A percentile compares a stretch with the other conserved stretches of the same genome.
phyloP scores from a whole-genome alignment of 2,329 filamentous ascomycete species.

The Fusarium illudens region DNA sequence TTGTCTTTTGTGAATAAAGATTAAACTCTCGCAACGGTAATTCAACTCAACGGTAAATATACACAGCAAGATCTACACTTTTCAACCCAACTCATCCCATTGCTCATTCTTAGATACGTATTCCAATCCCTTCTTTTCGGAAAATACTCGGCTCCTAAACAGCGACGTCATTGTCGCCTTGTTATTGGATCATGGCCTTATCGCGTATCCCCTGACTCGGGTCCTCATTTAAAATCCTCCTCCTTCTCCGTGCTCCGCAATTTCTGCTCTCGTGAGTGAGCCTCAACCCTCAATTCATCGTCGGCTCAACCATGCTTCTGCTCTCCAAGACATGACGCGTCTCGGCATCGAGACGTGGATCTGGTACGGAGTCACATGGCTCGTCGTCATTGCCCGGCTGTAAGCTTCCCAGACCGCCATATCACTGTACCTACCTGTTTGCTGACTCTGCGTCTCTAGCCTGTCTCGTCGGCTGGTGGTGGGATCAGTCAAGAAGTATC shows the following conservation, averaged over 20 bases:
- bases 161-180: background rate
- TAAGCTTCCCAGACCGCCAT: background rate
- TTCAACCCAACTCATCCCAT: background rate
- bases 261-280: background rate
- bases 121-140: background rate
- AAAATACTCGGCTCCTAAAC: background rate
- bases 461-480: slow-evolving; percentile 3
- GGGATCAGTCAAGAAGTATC: background rate
- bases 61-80: background rate
- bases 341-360: slow-evolving; percentile 1
- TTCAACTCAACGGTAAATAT: background rate
- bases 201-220: background rate
- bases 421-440: background rate
- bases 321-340: background rate
- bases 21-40: background rate
- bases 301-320: background rate
- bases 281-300: background rate
- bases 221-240: background rate
- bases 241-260: background rate
- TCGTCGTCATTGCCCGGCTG: background rate
- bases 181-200: background rate
- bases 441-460: background rate
- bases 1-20: background rate
- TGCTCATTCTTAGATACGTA: background rate
- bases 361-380: slow-evolving; percentile 3